Percentiles rank a stretch among this genome's conserved stretches.
phyloP scores from a whole-genome alignment of 2,329 filamentous ascomycete genomes.

The Penicillium crustosum region DNA sequence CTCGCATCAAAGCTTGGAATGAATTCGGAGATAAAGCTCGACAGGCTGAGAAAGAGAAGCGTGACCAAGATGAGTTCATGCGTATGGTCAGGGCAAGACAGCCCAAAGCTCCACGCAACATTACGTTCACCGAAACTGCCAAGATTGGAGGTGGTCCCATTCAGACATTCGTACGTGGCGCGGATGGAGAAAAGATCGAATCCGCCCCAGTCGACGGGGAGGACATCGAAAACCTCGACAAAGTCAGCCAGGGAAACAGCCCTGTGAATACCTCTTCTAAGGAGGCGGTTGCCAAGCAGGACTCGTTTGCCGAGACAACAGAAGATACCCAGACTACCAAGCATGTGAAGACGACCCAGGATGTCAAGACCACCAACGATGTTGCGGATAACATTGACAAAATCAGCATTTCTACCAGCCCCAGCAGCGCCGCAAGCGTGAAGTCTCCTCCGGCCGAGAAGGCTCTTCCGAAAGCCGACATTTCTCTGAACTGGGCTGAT shows the following conservation, averaged over 20 bases:
- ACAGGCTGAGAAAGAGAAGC: slow-evolving; percentile 11
- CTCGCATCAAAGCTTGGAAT: slow-evolving; percentile 40
- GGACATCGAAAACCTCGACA: neutral
- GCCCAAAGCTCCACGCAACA: neutral
- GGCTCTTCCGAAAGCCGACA: neutral
- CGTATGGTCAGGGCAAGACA: neutral
- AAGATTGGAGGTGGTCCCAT: neutral
- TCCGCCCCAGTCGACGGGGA: neutral
- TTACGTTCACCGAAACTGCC: neutral
- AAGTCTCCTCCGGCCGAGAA: neutral
- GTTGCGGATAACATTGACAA: slow-evolving; percentile 1
- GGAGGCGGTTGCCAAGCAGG: too few relatives aligned
- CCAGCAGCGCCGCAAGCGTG: neutral
- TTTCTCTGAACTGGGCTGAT: neutral
- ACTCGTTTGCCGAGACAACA: neutral
- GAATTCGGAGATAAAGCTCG: slow-evolving; percentile 35
- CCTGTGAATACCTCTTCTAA: neutral
- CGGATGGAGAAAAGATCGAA: slow-evolving; percentile 19
- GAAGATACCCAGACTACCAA: neutral
- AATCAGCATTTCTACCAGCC: slow-evolving; percentile 5
- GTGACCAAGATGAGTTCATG: neutral
- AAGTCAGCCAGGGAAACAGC: neutral
- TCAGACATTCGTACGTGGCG: neutral
- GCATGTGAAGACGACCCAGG: slow-evolving; percentile 3
- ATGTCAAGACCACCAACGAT: neutral